A percentile compares a stretch with the other conserved stretches of the same genome.
Conservation (phyloP, 2,329 filamentous ascomycete species). For the Aspergillus novofumigatus region DNA sequence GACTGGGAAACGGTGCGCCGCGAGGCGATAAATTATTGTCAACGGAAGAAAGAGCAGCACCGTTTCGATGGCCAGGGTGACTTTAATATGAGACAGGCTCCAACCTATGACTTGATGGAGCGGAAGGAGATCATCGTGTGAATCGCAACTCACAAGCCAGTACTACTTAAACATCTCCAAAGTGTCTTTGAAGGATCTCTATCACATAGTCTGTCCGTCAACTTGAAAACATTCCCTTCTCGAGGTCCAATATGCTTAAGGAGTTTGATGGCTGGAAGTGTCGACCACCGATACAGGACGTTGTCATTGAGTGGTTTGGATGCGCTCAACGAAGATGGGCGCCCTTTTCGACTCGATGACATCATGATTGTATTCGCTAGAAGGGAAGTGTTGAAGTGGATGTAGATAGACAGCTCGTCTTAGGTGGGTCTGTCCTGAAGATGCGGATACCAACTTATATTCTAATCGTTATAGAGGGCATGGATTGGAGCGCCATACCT, state of each 20-base stretch:
- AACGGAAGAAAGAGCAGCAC: slow-evolving; percentile 37
- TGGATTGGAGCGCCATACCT: too few relatives aligned
- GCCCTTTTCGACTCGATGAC: not conserved
- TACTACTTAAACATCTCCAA: slow-evolving; percentile 26
- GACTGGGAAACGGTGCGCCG: too few relatives aligned
- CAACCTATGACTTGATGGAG: slow-evolving; percentile 38
- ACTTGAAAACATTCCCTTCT: too few relatives aligned
- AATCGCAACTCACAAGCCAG: not conserved
- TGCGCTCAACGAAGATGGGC: not conserved
- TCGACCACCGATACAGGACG: slow-evolving; percentile 8
- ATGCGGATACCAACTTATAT: too few relatives aligned
- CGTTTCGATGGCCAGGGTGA: slow-evolving; percentile 36
- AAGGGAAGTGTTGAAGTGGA: not conserved
- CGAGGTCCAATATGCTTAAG: too few relatives aligned
- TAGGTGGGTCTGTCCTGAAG: too few relatives aligned
- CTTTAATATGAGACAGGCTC: slow-evolving; percentile 26
- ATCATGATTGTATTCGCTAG: not conserved
- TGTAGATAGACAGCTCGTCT: too few relatives aligned
- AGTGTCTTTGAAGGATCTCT: slow-evolving; percentile 38
- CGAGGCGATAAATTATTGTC: not conserved
- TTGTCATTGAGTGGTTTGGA: slow-evolving; percentile 16
- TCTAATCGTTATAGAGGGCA: too few relatives aligned
- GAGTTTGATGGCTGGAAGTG: too few relatives aligned
- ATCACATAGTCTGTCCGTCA: slow-evolving; percentile 19
- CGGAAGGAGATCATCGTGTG: slow-evolving; percentile 18